phyloP scores from a whole-genome alignment of 306 rosid species.

The Dryas octopetala region DNA sequence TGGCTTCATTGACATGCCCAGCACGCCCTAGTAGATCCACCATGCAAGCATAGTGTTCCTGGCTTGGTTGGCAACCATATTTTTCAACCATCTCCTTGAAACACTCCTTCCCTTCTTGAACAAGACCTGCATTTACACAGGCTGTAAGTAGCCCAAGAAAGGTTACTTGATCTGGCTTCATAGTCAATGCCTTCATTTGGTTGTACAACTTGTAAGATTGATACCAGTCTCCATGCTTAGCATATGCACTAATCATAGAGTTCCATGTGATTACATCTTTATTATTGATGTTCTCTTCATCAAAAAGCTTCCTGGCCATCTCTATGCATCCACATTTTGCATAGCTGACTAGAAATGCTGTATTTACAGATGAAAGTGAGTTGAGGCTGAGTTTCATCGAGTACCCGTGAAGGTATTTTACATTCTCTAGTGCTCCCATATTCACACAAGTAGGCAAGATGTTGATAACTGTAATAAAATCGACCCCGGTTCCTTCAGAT shows the following conservation, averaged over 20 bases:
- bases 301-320: constrained; percentile 59
- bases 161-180: constrained; percentile 66
- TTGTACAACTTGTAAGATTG: constrained; percentile 50
- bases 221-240: constrained; percentile 68
- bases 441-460: constrained; percentile 69
- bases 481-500: constrained; percentile 46
- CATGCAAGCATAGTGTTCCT: constrained; percentile 75
- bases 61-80: constrained; percentile 55
- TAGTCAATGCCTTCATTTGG: constrained; percentile 50
- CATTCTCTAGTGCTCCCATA: constrained; percentile 67
- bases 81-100: constrained; percentile 65
- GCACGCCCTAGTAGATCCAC: constrained; percentile 77
- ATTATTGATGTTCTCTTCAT: constrained; percentile 49
- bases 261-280: constrained; percentile 74
- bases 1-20: constrained; percentile 62
- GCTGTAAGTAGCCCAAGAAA: constrained; percentile 67
- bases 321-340: constrained; percentile 82
- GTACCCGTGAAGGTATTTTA: constrained; percentile 64
- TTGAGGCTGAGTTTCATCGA: constrained; percentile 53
- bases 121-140: constrained; percentile 75
- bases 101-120: constrained; percentile 47
- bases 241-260: constrained; percentile 65
- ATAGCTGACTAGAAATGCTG: constrained; percentile 65
- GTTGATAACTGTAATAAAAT: constrained; percentile 57
- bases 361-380: constrained; percentile 55